phyloP scores from a whole-genome alignment of 2,329 filamentous ascomycete genomes.

The Hypomyces rosellus region DNA sequence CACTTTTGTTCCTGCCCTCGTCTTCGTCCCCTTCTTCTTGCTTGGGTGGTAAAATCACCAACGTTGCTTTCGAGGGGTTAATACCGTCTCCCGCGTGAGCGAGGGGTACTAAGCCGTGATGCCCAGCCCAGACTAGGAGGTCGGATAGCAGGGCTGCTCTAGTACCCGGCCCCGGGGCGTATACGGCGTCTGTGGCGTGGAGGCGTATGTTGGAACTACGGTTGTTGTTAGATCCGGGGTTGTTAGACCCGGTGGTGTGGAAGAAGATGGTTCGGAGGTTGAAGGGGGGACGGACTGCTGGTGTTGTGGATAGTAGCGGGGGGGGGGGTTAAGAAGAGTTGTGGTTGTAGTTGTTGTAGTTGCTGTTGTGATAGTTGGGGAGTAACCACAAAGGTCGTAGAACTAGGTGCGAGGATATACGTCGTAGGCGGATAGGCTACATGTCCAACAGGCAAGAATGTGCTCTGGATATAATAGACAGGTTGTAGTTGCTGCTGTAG shows the following conservation, averaged over 20 bases:
- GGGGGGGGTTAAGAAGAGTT: neutral
- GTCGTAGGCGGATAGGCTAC: neutral
- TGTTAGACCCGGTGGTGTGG: neutral
- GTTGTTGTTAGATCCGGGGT: neutral
- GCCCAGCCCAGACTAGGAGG: neutral
- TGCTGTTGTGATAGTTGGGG: neutral
- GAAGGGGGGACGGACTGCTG: neutral
- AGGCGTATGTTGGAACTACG: neutral
- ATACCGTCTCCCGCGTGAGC: neutral
- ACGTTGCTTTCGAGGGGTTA: neutral
- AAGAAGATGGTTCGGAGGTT: neutral
- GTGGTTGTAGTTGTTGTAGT: neutral
- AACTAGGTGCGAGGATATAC: no score
- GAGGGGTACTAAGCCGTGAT: neutral
- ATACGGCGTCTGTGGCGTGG: neutral
- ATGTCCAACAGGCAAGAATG: neutral
- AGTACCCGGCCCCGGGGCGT: neutral
- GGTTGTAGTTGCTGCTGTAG: neutral
- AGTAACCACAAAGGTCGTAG: no score
- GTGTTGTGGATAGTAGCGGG: neutral
- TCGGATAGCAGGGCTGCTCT: neutral
- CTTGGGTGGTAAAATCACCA: constrained; percentile 2
- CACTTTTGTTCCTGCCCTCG: neutral
- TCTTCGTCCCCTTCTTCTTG: neutral
- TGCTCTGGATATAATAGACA: neutral